Base-by-base conservation (phyloP, 73 alveolate genomes). In the Paramecium primaurelia region DNA sequence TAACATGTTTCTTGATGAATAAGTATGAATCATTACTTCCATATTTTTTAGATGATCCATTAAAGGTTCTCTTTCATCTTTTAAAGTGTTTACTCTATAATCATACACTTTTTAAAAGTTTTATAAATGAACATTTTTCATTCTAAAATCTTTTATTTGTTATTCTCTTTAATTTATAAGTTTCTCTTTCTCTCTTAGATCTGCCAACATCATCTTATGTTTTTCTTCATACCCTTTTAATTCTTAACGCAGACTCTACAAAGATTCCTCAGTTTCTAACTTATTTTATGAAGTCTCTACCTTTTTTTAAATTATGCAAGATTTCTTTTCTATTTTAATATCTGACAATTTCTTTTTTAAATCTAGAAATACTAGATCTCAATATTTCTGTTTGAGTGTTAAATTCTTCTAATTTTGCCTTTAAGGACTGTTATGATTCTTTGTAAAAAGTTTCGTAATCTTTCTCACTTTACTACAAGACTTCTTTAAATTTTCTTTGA, bases 71-170 rank as follows among this genome's bases (percentile, higher is more conserved):
- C 93, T 87, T 37, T 87, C 93, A 60, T 87, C 93, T 59, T 87
- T 87, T 22, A 87, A n/a, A 2, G 93, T 87, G 8, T 73, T 87
- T 8, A 87, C 93, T 87, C 86, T 64, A 49, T 87, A 87, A 87
- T 87, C 93, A 59, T 87, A 87, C 2, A 87, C 93, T 87, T 87
- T 87, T 60, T 87, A 64, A 40, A 87, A 87, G 40, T 87, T 87
- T 40, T 87, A 26, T 26, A 87, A 86, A 60, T 87, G 93, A 1
- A 87, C 77, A 87, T 87, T 87, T 9, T 87, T 87, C 28, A 77
- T 54, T 25, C 93, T 87, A 36, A 87, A 77, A 10, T 87, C 93
- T 69, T 87, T 87, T 38, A 87, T 77, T 87, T 87, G 30, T 59
- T 87, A 87, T 68, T 87, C 93, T 37, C 93, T 87, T 68, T 64